Percentiles rank a stretch among this genome's conserved stretches.
These are phyloP conservation scores for Alternaria dauci DNA, from an alignment of 2,329 filamentous ascomycete genomes.

Conservation along the genomic window DNA sequence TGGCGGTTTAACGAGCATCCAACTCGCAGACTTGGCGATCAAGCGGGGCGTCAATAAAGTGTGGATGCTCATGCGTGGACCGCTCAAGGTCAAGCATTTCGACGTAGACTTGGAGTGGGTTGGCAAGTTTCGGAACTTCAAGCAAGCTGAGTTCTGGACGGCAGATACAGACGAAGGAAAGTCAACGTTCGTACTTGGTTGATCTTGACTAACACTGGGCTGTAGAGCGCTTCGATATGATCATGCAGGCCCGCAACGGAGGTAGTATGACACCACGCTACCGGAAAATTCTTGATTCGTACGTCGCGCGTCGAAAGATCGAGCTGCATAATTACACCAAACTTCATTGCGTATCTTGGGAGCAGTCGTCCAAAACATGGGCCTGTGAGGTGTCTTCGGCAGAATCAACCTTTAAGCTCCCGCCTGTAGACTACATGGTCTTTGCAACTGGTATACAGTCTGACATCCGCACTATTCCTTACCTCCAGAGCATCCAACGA, in stretches of 20 bases:
- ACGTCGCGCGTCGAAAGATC: constrained; percentile 62
- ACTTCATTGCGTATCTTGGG: constrained; percentile 62
- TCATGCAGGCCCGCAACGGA: constrained; percentile 72
- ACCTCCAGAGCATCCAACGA: constrained; percentile 66
- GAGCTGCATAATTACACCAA: constrained; percentile 66
- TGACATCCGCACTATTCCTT: constrained; percentile 68
- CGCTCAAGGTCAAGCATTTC: constrained; percentile 74
- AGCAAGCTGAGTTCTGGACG: constrained; percentile 79
- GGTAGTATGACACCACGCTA: constrained; percentile 78
- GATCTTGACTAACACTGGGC: not conserved
- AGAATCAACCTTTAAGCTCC: constrained; percentile 62
- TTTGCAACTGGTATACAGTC: constrained; percentile 77
- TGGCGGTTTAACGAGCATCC: constrained; percentile 78
- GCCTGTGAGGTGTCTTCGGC: constrained; percentile 45
- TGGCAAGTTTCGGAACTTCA: constrained; percentile 80
- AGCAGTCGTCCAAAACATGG: constrained; percentile 54
- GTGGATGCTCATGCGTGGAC: constrained; percentile 72
- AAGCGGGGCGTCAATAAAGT: constrained; percentile 72
- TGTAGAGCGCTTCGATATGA: constrained; percentile 70
- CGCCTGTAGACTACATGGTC: constrained; percentile 71
- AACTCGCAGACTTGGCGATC: constrained; percentile 73
- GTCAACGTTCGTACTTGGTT: not conserved
- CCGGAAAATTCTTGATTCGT: constrained; percentile 70
- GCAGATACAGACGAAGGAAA: constrained; percentile 71
- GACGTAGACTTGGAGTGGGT: constrained; percentile 82